These are phyloP conservation scores for Cucumis hystrix DNA, from an alignment of 306 rosid species.

Conservation along the genomic window DNA sequence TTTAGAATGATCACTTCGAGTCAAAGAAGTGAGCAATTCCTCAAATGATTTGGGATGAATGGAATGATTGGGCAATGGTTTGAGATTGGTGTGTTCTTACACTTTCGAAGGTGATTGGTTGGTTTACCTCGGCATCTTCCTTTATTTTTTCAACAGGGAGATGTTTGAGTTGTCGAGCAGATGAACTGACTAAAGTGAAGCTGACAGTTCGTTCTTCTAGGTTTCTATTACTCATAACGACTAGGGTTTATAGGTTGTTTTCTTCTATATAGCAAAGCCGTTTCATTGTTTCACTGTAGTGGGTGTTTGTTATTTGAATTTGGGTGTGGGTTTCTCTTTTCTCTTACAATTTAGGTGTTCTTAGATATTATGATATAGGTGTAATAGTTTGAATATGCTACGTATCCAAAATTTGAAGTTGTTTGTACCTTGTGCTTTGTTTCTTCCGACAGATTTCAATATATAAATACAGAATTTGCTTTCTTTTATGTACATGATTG, in stretches of 20 bases:
- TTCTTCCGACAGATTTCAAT: background rate
- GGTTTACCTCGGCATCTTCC: slow-evolving; percentile 37
- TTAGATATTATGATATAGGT: background rate
- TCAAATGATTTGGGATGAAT: too few relatives aligned
- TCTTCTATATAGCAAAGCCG: too few relatives aligned
- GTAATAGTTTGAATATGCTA: background rate
- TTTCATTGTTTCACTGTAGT: background rate
- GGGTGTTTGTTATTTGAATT: background rate
- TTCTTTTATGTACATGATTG: background rate
- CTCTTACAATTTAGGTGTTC: background rate
- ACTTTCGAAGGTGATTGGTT: slow-evolving; percentile 12
- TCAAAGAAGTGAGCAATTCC: background rate
- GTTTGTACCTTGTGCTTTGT: background rate
- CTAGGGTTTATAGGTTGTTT: background rate
- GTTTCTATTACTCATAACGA: background rate
- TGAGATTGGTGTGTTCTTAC: background rate
- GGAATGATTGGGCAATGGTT: too few relatives aligned
- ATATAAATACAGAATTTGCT: background rate
- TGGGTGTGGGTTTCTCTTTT: background rate
- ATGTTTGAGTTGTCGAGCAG: slow-evolving; percentile 16
- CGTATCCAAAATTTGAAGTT: background rate
- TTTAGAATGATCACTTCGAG: slow-evolving; percentile 10
- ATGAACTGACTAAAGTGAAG: slow-evolving; percentile 6
- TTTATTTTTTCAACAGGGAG: slow-evolving; percentile 76
- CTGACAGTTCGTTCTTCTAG: slow-evolving; percentile 2